A percentile compares a stretch with the other conserved stretches of the same genome.
phyloP scores from a whole-genome alignment of 176 grass and related monocot species.

The Cenchrus purpureus region DNA sequence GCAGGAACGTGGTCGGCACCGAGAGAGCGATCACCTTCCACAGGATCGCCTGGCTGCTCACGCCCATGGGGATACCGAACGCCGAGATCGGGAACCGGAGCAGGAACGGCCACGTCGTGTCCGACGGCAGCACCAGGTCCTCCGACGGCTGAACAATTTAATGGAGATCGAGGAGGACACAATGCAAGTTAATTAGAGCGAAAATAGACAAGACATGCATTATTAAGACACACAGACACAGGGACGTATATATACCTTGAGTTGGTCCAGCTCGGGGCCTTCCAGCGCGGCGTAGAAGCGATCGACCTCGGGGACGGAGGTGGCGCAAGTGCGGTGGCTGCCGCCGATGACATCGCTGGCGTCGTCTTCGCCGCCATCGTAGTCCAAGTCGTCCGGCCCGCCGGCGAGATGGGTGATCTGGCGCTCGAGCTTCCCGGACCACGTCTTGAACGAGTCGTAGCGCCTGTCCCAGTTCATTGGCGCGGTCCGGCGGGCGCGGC shows the following conservation, averaged over 20 bases:
- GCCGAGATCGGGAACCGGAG: conserved; percentile 2
- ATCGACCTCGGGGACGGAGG: conserved; percentile 54
- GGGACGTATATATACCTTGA: conserved; percentile 38
- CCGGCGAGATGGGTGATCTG: conserved; percentile 67
- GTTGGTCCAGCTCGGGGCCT: conserved; percentile 80
- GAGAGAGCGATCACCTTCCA: conserved; percentile 30
- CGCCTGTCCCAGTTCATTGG: conserved; percentile 47
- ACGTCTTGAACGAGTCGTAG: conserved; percentile 90
- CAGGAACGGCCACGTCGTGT: neutral
- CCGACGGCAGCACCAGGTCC: conserved; percentile 53
- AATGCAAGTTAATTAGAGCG: too few species aligned
- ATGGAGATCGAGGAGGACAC: too few species aligned
- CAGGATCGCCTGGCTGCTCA: conserved; percentile 48
- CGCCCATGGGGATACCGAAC: conserved; percentile 55
- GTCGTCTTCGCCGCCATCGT: neutral
- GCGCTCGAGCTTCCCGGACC: conserved; percentile 74
- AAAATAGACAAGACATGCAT: too few species aligned
- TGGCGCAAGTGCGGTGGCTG: neutral
- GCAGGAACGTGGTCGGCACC: conserved; percentile 50
- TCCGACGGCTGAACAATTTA: conserved; percentile 43
- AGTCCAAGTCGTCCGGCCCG: neutral
- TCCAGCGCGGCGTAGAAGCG: conserved; percentile 86
- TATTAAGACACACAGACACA: too few species aligned
- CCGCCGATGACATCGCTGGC: neutral
- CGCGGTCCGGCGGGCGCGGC: neutral